Base-by-base conservation (phyloP, 2,329 filamentous ascomycete species). In the Mariannaea elegans region DNA sequence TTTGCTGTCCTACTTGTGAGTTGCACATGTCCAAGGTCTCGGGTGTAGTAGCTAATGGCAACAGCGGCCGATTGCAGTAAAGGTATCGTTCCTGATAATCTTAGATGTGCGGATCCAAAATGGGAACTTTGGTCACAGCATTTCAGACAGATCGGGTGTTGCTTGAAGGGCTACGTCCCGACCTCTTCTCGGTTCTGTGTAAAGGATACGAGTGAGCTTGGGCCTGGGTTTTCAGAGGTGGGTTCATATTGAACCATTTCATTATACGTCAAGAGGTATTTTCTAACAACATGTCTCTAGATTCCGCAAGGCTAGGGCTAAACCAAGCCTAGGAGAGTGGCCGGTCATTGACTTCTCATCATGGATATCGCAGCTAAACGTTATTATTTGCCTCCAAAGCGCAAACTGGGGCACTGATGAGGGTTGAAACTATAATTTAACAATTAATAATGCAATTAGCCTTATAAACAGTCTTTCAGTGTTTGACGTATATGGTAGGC, bases 1-100 rank as follows among this genome's bases (percentile, higher is more conserved):
- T 64, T 19, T 65, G 64, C 41, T 65, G 64, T 23, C 56, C 60
- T 44, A 54, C 54, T 24, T 29, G 63, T 56, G 34, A 54, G 54
- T 56, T 47, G 10, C n/a, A n/a, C 7, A 1, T 12, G 18, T n/a
- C 2, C 2, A 32, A 16, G 8, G n/a, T 31, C 16, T 13, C 3
- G 7, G 1, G 4, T 10, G 2, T 18, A 19, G 12, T 46, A 29
- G 8, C 56, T 64, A 8, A 62, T 24, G 19, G 8, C 3, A 32
- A 13, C 8, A 66, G 64, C 44, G 2, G 38, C 18, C 4, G 54
- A 64, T 23, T 66, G 61, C n/a, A 42, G 38, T 2, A 45, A 53
- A 0, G 27, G 39, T 1, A 53, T 65, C 3, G 18, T 66, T 10
- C 61, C 52, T 5, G 12, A 50, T 16, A 39, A 62, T 8, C 21